Percentiles rank a stretch among this genome's conserved stretches.
Evolutionary conservation across 495 filamentous ascomycete species (phyloP).

Genomic region (Hyphodiscus hymeniophilus): DNA sequence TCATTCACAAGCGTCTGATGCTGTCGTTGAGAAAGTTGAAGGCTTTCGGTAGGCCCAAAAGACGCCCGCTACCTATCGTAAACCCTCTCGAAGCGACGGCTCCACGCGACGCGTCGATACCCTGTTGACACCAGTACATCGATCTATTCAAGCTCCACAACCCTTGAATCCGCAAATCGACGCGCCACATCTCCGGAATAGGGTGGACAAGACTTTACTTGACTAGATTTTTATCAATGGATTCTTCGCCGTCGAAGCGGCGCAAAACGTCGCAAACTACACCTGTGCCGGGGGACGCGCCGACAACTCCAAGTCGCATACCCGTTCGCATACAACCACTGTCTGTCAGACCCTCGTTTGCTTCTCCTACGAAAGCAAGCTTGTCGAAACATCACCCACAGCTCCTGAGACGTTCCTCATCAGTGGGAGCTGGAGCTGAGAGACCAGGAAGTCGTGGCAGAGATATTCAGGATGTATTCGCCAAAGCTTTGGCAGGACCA

Average conservation of each 20-base stretch:
- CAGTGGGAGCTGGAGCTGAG: constrained; percentile 12
- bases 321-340: constrained; percentile 7
- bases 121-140: too few relatives aligned
- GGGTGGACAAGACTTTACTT: too few relatives aligned
- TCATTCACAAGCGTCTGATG: too few relatives aligned
- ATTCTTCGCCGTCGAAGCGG: constrained; percentile 51
- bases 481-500: constrained; percentile 10
- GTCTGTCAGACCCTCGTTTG: constrained; percentile 46
- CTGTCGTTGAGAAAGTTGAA: too few relatives aligned
- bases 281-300: constrained; percentile 26
- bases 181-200: too few relatives aligned
- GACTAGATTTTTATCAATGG: constrained; percentile 30
- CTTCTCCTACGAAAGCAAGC: constrained; percentile 57
- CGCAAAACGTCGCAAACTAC: constrained; percentile 49
- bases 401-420: constrained; percentile 39
- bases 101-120: too few relatives aligned
- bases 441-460: constrained; percentile 10
- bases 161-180: too few relatives aligned
- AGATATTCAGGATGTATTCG: constrained; percentile 19
- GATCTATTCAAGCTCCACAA: too few relatives aligned
- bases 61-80: too few relatives aligned
- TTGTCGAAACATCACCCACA: constrained; percentile 56
- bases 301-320: constrained; percentile 21
- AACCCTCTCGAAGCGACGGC: too few relatives aligned
- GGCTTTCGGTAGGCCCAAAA: too few relatives aligned